Percentiles rank a stretch among this genome's conserved stretches.
Conservation (phyloP, 148 eudicot genomes). For the Rhododendron ferrugineum region DNA sequence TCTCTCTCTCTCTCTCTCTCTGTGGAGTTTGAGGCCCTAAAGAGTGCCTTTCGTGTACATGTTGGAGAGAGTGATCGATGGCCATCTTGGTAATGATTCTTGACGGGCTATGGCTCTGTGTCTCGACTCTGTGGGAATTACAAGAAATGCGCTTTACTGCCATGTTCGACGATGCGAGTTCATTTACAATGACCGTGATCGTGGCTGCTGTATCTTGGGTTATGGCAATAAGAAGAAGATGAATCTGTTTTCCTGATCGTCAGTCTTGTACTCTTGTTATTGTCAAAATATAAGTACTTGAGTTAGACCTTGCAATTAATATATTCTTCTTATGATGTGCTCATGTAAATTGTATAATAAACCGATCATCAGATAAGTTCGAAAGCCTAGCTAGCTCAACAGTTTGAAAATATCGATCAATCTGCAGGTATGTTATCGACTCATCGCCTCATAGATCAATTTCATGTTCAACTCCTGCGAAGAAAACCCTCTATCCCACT, state of each 20-base stretch:
- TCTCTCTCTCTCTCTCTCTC: not conserved
- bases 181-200: conserved; percentile 1
- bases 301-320: not conserved
- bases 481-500: not conserved
- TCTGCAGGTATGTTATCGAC: not conserved
- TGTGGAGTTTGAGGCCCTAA: not conserved
- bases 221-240: conserved; percentile 3
- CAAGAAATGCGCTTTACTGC: conserved; percentile 34
- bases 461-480: no score
- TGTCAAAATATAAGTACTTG: not conserved
- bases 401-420: not conserved
- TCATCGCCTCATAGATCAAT: not conserved
- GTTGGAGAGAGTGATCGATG: not conserved
- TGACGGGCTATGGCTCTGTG: conserved; percentile 22
- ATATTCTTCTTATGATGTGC: no score
- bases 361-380: not conserved
- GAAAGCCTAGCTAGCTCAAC: not conserved
- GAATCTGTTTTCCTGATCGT: not conserved
- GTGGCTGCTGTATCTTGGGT: conserved; percentile 20
- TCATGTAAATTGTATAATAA: no score
- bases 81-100: not conserved
- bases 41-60: not conserved
- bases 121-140: conserved; percentile 26
- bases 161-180: conserved; percentile 17
- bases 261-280: not conserved